Evolutionary conservation across 1,284 basidiomycete genomes (phyloP).

Genomic region (Lentinus polychrous): DNA sequence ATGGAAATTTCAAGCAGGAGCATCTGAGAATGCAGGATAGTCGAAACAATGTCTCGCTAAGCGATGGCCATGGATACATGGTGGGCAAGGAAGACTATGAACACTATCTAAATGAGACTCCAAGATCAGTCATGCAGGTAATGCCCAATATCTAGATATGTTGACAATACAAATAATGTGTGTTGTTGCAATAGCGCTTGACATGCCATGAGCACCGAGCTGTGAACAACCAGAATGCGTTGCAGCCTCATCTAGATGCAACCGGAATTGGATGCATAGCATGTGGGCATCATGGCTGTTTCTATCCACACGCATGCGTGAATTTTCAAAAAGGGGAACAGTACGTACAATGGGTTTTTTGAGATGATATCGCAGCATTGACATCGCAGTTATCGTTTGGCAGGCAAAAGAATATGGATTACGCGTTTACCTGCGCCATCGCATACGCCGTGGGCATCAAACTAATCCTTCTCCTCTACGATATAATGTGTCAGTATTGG

Average conservation of each 20-base stretch:
- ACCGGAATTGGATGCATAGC: too few species aligned
- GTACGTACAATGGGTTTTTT: too few species aligned
- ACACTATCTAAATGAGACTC: neutral
- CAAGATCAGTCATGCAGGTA: neutral
- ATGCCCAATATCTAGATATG: neutral
- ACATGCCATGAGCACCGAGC: neutral
- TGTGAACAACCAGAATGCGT: neutral
- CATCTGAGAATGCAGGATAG: neutral
- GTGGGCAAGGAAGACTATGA: neutral
- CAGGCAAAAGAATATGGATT: too few species aligned
- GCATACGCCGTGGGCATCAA: neutral
- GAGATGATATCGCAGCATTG: too few species aligned
- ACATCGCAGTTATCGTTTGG: too few species aligned
- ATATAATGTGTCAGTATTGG: slow-evolving; percentile 1
- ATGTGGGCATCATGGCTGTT: neutral
- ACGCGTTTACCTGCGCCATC: neutral
- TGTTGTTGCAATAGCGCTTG: neutral
- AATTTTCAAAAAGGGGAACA: neutral
- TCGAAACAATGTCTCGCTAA: neutral
- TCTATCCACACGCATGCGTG: neutral
- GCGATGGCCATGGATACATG: slow-evolving; percentile 3
- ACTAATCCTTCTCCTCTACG: slow-evolving; percentile 1
- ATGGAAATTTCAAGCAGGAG: slow-evolving; percentile 3
- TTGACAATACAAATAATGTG: neutral
- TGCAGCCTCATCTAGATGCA: too few species aligned